These are phyloP conservation scores for Carallia brachiata DNA, from an alignment of 345 rosid genomes.

Conservation along the genomic window DNA sequence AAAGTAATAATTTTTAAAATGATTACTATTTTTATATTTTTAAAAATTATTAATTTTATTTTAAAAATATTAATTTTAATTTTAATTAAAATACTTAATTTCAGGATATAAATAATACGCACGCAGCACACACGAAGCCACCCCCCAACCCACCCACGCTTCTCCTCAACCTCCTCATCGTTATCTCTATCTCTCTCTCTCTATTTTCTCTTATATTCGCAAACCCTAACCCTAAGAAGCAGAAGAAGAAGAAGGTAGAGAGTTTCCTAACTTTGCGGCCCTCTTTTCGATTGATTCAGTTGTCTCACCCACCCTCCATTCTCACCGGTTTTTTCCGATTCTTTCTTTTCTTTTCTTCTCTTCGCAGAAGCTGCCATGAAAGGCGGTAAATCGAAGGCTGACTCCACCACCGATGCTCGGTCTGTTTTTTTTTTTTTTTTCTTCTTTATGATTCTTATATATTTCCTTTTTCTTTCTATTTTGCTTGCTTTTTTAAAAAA, in stretches of 20 bases:
- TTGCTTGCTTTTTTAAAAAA: background rate
- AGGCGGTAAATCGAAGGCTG: slow-evolving; percentile 51
- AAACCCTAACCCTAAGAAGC: slow-evolving; percentile 31
- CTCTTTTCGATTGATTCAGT: too few relatives aligned
- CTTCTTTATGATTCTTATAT: background rate
- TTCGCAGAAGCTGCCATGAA: slow-evolving; percentile 62
- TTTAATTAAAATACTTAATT: too few relatives aligned
- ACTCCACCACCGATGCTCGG: slow-evolving; percentile 38
- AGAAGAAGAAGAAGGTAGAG: too few relatives aligned
- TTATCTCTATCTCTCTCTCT: slow-evolving; percentile 11
- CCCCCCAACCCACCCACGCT: background rate
- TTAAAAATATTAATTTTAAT: too few relatives aligned
- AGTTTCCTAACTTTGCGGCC: too few relatives aligned
- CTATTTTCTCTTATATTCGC: background rate
- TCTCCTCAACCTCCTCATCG: slow-evolving; percentile 3
- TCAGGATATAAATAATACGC: background rate
- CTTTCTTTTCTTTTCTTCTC: too few relatives aligned
- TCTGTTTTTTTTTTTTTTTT: slow-evolving; percentile 15
- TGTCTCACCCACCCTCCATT: background rate
- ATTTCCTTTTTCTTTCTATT: too few relatives aligned
- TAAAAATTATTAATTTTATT: too few relatives aligned
- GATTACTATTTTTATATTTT: too few relatives aligned
- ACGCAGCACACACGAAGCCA: background rate
- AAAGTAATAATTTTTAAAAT: too few relatives aligned
- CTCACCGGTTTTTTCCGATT: slow-evolving; percentile 20